Evolutionary conservation across 208 protist genomes (phyloP).

Genomic region (Leptomonas pyrrhocoris): DNA sequence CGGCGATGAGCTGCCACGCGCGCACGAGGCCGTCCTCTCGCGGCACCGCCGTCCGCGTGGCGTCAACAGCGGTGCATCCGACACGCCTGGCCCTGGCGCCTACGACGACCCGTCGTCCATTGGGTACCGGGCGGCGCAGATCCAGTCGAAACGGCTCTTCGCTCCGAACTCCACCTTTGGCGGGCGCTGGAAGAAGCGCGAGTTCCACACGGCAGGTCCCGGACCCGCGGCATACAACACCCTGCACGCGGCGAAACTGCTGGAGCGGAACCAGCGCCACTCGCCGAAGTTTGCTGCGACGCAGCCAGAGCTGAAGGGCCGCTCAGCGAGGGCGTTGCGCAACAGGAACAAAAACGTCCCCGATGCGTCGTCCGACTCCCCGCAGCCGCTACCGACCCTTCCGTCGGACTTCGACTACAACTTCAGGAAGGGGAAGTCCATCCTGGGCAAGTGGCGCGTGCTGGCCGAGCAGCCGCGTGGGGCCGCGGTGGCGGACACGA

Average conservation of each 20-base stretch:
- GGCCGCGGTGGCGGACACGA: constrained; percentile 18
- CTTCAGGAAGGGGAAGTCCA: constrained; percentile 71
- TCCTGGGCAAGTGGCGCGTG: constrained; percentile 42
- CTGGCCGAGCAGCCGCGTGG: neutral
- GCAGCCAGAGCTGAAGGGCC: constrained; percentile 13
- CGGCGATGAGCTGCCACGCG: constrained; percentile 42
- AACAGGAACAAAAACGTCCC: constrained; percentile 14
- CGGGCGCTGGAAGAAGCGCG: constrained; percentile 36
- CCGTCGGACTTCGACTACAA: constrained; percentile 86
- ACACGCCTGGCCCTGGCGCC: constrained; percentile 49
- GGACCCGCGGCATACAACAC: constrained; percentile 66
- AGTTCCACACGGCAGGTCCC: constrained; percentile 46
- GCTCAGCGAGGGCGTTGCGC: neutral
- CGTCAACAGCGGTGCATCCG: neutral
- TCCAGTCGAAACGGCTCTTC: constrained; percentile 28
- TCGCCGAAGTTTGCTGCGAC: constrained; percentile 50
- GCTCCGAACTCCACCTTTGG: constrained; percentile 63
- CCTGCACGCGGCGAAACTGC: constrained; percentile 44
- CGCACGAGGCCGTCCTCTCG: constrained; percentile 41
- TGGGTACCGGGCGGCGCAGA: constrained; percentile 40
- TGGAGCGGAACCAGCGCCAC: constrained; percentile 54
- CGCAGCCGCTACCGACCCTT: constrained; percentile 29
- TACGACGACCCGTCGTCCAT: constrained; percentile 85
- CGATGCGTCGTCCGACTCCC: constrained; percentile 6
- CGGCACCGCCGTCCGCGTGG: constrained; percentile 24